These are phyloP conservation scores for Tulasnella sp. DNA, from an alignment of 768 basidiomycete genomes.

Conservation along the genomic window DNA sequence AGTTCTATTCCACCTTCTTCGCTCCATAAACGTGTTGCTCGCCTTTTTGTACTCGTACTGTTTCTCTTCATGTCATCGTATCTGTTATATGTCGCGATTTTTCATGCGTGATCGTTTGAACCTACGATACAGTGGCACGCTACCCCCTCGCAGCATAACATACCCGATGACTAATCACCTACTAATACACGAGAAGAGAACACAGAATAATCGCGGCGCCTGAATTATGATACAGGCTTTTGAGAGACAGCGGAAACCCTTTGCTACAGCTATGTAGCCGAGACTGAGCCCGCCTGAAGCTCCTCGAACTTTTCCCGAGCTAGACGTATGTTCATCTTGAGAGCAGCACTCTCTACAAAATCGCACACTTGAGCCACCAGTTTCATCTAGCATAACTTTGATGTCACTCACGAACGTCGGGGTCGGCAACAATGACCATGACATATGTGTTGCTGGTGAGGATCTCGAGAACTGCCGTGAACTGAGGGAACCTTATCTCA, in stretches of 20 bases:
- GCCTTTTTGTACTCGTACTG: neutral
- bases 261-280: neutral
- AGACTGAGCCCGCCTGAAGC: slow-evolving; percentile 28
- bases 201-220: neutral
- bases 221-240: neutral
- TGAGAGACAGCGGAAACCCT: neutral
- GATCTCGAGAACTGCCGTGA: slow-evolving; percentile 82
- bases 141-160: neutral
- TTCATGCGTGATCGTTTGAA: neutral
- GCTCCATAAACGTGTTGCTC: slow-evolving; percentile 48
- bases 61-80: neutral
- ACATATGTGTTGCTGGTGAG: slow-evolving; percentile 92
- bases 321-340: slow-evolving; percentile 79
- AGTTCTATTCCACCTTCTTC: slow-evolving; percentile 74
- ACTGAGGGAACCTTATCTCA: slow-evolving; percentile 76
- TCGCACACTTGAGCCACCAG: neutral
- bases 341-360: slow-evolving; percentile 65
- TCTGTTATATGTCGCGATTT: neutral
- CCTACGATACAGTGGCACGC: neutral
- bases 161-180: neutral
- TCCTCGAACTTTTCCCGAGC: slow-evolving; percentile 83
- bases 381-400: neutral
- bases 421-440: slow-evolving; percentile 78
- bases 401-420: slow-evolving; percentile 57
- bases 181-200: neutral